Base-by-base conservation (phyloP, 768 basidiomycete species). In the Lentinula edodes region DNA sequence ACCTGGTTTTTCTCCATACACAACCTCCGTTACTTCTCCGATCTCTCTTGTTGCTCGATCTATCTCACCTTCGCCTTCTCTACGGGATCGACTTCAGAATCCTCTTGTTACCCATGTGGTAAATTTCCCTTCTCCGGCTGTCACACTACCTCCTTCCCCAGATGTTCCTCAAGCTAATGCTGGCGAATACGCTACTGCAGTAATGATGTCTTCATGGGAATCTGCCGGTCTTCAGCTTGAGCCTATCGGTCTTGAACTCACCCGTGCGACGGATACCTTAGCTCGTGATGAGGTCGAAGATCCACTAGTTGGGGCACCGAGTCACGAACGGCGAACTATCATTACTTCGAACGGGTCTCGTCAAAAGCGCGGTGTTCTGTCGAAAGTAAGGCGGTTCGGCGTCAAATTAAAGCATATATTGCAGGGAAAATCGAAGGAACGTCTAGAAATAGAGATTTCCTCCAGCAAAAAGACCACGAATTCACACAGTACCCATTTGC, bases 151-250 rank as follows among this genome's bases (percentile, higher is more conserved):
- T 18, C 12, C 36, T 28, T 28, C 28, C 28, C 28, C 28, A 28
- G 28, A 52, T 45, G 56, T 41, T 34, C 13, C 53, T 28, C 60
- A 68, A 48, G 66, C 67, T 36, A 71, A 71, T 56, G 70, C 70
- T 15, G 64, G 70, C 18, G 71, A 74, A 41, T 76, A 74, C 61
- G 75, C 75, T 52, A 65, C 69, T 23, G 75, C 74, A 43, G 62
- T 76, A 48, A 66, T 74, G 59, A 71, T 71, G 52, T 74, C 74
- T 54, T 70, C 72, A 23, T 74, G 72, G 74, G 69, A 68, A 32
- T 64, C 67, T 38, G 65, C 67, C 36, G 65, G 43, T 42, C 62
- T 53, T 57, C 50, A 46, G 13, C 36, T 60, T 20, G 55, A 50
- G 28, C 51, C 51, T n/a, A 61, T 61, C 13, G 38, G 35, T 48